phyloP scores from a whole-genome alignment of 2,329 filamentous ascomycete genomes.

The Penicillium sp. region DNA sequence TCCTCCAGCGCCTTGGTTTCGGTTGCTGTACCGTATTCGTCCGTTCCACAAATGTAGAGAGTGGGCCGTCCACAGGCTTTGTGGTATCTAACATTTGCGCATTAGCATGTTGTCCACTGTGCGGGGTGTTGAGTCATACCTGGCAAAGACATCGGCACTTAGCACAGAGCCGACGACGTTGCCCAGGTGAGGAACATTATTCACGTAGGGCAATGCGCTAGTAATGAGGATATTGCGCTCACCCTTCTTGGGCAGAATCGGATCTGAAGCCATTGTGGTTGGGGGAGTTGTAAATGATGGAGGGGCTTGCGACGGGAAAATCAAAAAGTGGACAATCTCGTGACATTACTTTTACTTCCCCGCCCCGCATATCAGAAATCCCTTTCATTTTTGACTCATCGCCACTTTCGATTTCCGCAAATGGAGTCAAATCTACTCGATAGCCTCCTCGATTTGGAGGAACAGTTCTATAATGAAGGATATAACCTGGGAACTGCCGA shows the following conservation, averaged over 20 bases:
- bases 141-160: conserved; percentile 77
- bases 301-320: conserved; percentile 68
- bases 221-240: conserved; percentile 88
- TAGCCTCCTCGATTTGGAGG: conserved; percentile 56
- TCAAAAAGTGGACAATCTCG: conserved; percentile 26
- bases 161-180: conserved; percentile 86
- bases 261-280: conserved; percentile 28
- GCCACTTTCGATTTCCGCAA: background rate
- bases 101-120: conserved; percentile 37
- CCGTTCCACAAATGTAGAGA: conserved; percentile 80
- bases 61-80: conserved; percentile 75
- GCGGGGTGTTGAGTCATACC: conserved; percentile 49
- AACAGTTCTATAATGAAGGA: conserved; percentile 75
- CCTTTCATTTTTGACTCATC: conserved; percentile 13
- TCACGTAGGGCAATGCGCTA: conserved; percentile 82
- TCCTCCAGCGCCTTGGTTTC: conserved; percentile 94
- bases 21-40: conserved; percentile 94
- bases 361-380: conserved; percentile 24
- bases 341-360: conserved; percentile 11
- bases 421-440: conserved; percentile 53
- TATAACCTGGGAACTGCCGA: conserved; percentile 70
- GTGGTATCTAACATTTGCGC: conserved; percentile 56
- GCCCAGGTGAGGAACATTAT: conserved; percentile 76
- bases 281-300: conserved; percentile 12
- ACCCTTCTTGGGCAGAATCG: conserved; percentile 62